Percentiles rank a stretch among this genome's conserved stretches.
These are phyloP conservation scores for Phytopythium mirpurense DNA, from an alignment of 352 stramenopile species.

Conservation along the genomic window DNA sequence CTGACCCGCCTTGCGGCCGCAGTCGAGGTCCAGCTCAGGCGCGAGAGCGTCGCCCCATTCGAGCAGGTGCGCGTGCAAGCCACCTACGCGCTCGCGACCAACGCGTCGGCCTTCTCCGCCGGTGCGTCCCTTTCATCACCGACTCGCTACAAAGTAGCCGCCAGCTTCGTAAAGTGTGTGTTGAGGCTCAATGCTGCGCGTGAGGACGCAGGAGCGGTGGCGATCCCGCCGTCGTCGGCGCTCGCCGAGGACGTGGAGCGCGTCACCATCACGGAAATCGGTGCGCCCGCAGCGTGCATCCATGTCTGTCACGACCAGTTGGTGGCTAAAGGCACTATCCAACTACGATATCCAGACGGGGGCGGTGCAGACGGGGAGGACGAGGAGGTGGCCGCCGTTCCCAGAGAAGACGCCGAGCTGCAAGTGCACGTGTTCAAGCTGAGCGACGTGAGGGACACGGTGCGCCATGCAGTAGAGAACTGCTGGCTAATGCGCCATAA, in stretches of 20 bases:
- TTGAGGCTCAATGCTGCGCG: background rate
- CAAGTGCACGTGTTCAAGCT: slow-evolving; percentile 72
- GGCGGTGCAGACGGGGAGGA: background rate
- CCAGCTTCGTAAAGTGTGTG: background rate
- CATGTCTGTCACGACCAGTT: background rate
- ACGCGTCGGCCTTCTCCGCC: background rate
- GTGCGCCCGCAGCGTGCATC: slow-evolving; percentile 3
- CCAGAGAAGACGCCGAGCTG: slow-evolving; percentile 31
- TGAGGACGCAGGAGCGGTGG: slow-evolving; percentile 18
- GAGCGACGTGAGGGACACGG: slow-evolving; percentile 30
- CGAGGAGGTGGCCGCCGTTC: slow-evolving; percentile 9
- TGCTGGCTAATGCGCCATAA: background rate
- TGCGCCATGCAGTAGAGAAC: background rate
- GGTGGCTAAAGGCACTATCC: background rate
- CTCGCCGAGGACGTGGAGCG: slow-evolving; percentile 30
- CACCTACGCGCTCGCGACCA: slow-evolving; percentile 22
- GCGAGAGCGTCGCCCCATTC: slow-evolving; percentile 42
- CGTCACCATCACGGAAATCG: slow-evolving; percentile 42
- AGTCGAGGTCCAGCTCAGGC: slow-evolving; percentile 58
- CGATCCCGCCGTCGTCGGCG: slow-evolving; percentile 15
- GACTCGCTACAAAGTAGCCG: background rate
- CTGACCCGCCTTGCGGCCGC: background rate
- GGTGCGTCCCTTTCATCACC: slow-evolving; percentile 3
- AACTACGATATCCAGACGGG: background rate
- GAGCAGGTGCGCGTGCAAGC: slow-evolving; percentile 21